Base-by-base conservation (phyloP, 2,329 filamentous ascomycete species). In the Cladophialophora carrionii region DNA sequence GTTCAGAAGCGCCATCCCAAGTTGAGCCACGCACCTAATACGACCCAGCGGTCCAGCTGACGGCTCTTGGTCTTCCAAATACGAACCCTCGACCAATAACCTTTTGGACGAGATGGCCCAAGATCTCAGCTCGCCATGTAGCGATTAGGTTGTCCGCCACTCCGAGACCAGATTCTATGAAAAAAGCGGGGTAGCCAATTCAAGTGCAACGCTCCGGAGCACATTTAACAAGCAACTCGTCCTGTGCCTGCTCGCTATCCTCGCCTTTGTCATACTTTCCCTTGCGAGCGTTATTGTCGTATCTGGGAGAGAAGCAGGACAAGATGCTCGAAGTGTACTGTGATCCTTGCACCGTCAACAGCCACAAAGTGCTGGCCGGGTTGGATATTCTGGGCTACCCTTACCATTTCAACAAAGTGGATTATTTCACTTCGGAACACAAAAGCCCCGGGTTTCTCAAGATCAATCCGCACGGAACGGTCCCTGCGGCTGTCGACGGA, bases 321-420 rank as follows among this genome's bases (percentile, higher is more conserved):
- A 61, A 51, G 10, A 65, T 65, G 63, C 63, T 68, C 32, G 58
- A 68, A 34, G 56, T 78, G 41, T 77, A 78, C 67, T 71, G 76
- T 64, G 77, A 79, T 65, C 78, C 78, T 9, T 77, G 75, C 68
- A 80, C 78, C 29, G 71, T 79, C 73, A 80, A 80, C 71, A 73
- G 73, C 63, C 76, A 76, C 56, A 80, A 80, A 64, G 75, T 79
- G 12, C 72, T 80, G 31, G 78, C 78, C 43, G 77, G 75, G 8
- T 72, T 80, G 22, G 73, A 78, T 37, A 67, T 78, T 49, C 71
- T 79, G 34, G 73, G 74, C 34, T 71, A 72, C 20, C 69, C 75
- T 59, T 78, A 77, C 69, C 72, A 79, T 5, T 71, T 75, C 58
- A 73, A 78, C 57, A 72, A 72, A 60, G 74, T 80, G 63, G 70